These are phyloP conservation scores for Podospora pseudopauciseta DNA, from an alignment of 495 filamentous ascomycete species.

Conservation along the genomic window DNA sequence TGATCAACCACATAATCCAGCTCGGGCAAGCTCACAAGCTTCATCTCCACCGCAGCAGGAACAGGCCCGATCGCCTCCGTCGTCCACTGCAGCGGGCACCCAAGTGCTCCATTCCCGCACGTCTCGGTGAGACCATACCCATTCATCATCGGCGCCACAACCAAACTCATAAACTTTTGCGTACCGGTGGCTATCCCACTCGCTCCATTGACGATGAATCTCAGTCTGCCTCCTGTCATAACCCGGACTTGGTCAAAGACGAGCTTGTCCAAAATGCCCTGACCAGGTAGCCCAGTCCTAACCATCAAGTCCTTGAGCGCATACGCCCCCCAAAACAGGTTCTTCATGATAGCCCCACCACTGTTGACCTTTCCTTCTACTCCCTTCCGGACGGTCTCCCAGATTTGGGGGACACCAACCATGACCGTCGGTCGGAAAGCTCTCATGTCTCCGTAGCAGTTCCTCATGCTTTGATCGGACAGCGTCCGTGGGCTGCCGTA, in stretches of 20 bases:
- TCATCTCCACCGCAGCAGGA: slow-evolving; percentile 60
- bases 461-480: slow-evolving; percentile 56
- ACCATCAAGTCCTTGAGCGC: slow-evolving; percentile 56
- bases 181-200: slow-evolving; percentile 75
- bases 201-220: slow-evolving; percentile 75
- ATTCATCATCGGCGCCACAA: slow-evolving; percentile 69
- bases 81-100: slow-evolving; percentile 64
- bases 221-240: slow-evolving; percentile 68
- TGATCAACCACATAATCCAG: slow-evolving; percentile 77
- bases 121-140: slow-evolving; percentile 92
- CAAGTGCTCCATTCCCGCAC: slow-evolving; percentile 65
- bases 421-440: slow-evolving; percentile 74
- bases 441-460: slow-evolving; percentile 66
- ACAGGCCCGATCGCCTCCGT: slow-evolving; percentile 71
- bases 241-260: slow-evolving; percentile 72
- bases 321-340: slow-evolving; percentile 46
- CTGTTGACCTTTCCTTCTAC: slow-evolving; percentile 62
- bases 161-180: slow-evolving; percentile 73
- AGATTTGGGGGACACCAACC: slow-evolving; percentile 79
- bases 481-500: slow-evolving; percentile 82
- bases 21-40: slow-evolving; percentile 76
- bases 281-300: slow-evolving; percentile 59
- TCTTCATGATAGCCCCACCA: slow-evolving; percentile 27
- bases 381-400: slow-evolving; percentile 76
- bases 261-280: slow-evolving; percentile 70